Evolutionary conservation across 352 stramenopile species (phyloP), one percentile per base, ranked within the genome.

Genomic region (Pythium catenulatum): DNA sequence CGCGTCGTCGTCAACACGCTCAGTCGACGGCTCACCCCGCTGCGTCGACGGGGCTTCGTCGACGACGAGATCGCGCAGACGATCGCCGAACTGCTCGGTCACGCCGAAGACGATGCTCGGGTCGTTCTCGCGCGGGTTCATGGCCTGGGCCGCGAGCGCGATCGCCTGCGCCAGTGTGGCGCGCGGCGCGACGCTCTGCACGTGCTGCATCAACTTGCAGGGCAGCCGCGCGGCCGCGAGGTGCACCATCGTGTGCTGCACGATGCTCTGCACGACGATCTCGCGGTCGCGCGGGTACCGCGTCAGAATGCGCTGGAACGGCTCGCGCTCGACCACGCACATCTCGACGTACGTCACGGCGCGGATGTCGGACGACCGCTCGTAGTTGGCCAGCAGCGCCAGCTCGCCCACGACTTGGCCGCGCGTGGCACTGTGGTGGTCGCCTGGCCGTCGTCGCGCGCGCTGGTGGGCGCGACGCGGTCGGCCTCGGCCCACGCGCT

Each of bases 401-500:
- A 95, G 87, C 46, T 94, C 92, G 0, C 92, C 92, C 68, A 95
- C 91, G 21, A 79, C 86, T 52, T 93, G 86, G 25, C 90, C 91
- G 0, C 76, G 86, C 2, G n/a, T n/a, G n/a, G n/a, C n/a, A n/a
- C n/a, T n/a, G n/a, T n/a, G 19, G 27, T 23, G 90, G 79, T n/a
- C 56, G 70, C 27, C 52, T 41, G 8, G 30, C 46, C 9, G 36
- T 41, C 66, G 36, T 23, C 21, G 43, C 50, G 1, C 34, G 46
- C n/a, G n/a, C n/a, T n/a, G n/a, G n/a, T n/a, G n/a, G n/a, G n/a
- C n/a, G n/a, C n/a, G n/a, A n/a, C n/a, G n/a, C n/a, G n/a, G n/a
- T n/a, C n/a, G n/a, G n/a, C n/a, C n/a, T n/a, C n/a, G n/a, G n/a
- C n/a, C n/a, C n/a, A n/a, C n/a, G n/a, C n/a, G n/a, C n/a, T n/a